Evolutionary conservation across 148 eudicot species (phyloP), one percentile per base, ranked within the genome.

Genomic region (Polygonum aviculare): DNA sequence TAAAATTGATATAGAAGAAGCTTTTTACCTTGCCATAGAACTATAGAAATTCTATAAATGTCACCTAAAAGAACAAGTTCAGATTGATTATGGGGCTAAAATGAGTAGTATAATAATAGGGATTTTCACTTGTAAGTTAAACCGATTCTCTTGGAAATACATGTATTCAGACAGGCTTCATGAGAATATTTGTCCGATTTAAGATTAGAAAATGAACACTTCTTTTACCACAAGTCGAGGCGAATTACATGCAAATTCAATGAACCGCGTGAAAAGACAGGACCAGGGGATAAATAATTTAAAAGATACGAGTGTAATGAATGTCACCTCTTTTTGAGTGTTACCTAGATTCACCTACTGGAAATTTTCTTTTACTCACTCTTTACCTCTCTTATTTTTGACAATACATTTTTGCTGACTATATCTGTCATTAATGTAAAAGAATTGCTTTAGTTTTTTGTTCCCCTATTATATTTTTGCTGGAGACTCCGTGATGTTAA

Each of bases 401-500:
- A 63, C 40, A 31, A 33, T 12, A 63, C 11, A 63, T 11, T 31
- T 63, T 1, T 62, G 31, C 63, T 21, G 31, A 33, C 21, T 57
- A 57, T n/a, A 19, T 7, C 63, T 57, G 63, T 21, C 63, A n/a
- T 57, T 57, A 2, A 57, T 19, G 26, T 57, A 57, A 19, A 19
- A 57, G 21, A 57, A 19, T 19, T 19, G 18, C 55, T 45, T 45
- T 51, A 5, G 1, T n/a, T 10, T 2, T 26, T 31, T 63, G n/a
- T 14, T 5, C 14, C 40, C 7, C 31, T 4, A 33, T 67, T 45
- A 33, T 55, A 35, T 6, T 19, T 75, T 75, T 31, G 83, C 85
- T 10, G 95, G 93, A 36, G 95, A 86, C 22, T 87, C 86, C 15
- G 92, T 93, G 49, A 90, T 84, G 75, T 63, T 78, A 63, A 83